These are phyloP conservation scores for Psidium guajava DNA, from an alignment of 345 rosid genomes.

Conservation along the genomic window DNA sequence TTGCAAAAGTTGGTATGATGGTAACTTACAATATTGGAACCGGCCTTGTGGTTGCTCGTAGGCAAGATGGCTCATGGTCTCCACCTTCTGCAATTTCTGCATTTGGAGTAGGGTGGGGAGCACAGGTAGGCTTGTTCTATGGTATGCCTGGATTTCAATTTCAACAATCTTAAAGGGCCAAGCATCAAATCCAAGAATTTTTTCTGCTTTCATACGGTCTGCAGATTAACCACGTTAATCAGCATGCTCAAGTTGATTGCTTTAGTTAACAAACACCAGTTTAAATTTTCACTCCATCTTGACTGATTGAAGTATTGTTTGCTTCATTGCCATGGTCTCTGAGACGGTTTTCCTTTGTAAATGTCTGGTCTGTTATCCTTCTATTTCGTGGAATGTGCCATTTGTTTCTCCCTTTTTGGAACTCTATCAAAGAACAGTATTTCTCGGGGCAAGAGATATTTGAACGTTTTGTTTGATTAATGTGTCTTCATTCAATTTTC, in stretches of 20 bases:
- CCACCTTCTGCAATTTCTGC: slow-evolving; percentile 94
- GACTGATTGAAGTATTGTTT: neutral
- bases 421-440: neutral
- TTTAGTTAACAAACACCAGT: neutral
- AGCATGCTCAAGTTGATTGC: neutral
- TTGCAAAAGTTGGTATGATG: slow-evolving; percentile 79
- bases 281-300: neutral
- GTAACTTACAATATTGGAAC: slow-evolving; percentile 91
- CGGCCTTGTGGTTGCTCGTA: slow-evolving; percentile 75
- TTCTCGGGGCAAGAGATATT: neutral
- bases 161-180: neutral
- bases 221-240: neutral
- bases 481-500: neutral
- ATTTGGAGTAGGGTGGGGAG: slow-evolving; percentile 96
- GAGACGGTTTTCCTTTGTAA: neutral
- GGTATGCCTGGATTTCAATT: neutral
- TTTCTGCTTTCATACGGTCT: neutral
- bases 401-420: neutral
- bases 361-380: neutral
- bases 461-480: neutral
- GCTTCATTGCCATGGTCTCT: neutral
- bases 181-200: neutral
- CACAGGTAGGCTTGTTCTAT: slow-evolving; percentile 47
- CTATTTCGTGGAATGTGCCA: neutral
- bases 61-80: slow-evolving; percentile 96